phyloP scores from a whole-genome alignment of 169 alveolate genomes.

The Cryptosporidium sp. region DNA sequence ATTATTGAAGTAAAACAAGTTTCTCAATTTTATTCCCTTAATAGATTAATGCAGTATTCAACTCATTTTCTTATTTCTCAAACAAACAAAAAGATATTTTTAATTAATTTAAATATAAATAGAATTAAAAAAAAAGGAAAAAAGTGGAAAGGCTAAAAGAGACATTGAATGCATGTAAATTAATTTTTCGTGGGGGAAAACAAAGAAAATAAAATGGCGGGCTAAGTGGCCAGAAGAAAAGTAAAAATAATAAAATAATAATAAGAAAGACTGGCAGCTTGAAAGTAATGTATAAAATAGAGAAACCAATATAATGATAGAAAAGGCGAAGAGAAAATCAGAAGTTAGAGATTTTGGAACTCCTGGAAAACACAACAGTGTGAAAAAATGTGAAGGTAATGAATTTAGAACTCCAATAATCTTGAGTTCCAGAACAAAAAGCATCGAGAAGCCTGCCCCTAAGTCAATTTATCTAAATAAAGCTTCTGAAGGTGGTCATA shows the following conservation, averaged over 20 bases:
- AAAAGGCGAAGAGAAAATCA: conserved; percentile 7
- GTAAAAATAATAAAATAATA: neutral
- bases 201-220: conserved; percentile 20
- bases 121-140: neutral
- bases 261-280: neutral
- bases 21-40: neutral
- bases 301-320: neutral
- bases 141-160: conserved; percentile 37
- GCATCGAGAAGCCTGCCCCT: conserved; percentile 43
- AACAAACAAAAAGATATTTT: too few relatives aligned
- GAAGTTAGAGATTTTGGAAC: neutral
- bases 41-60: neutral
- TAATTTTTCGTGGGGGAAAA: conserved; percentile 21
- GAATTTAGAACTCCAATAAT: neutral
- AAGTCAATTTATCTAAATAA: neutral
- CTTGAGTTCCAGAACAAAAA: conserved; percentile 13
- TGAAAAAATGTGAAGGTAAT: neutral
- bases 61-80: neutral
- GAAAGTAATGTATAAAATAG: neutral
- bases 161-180: conserved; percentile 69
- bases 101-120: neutral
- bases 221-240: conserved; percentile 20
- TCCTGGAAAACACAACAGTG: neutral
- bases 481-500: neutral
- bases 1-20: neutral